Conservation (phyloP, 2,329 filamentous ascomycete genomes). For the Penicillium sp. region DNA sequence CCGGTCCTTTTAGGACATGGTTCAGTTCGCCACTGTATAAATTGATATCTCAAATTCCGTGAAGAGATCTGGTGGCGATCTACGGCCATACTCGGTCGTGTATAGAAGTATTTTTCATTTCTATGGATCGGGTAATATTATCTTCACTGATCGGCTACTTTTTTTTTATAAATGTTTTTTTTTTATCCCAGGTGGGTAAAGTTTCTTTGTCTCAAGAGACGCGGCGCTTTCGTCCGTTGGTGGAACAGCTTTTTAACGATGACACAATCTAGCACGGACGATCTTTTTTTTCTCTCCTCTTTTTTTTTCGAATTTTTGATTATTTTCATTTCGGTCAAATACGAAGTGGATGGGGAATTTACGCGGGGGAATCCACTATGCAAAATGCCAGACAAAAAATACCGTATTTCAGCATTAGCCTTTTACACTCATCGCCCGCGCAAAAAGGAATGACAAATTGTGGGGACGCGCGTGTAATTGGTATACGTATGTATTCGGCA, state of each 20-base stretch:
- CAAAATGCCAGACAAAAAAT: constrained; percentile 1
- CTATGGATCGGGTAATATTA: constrained; percentile 13
- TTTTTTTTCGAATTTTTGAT: not conserved
- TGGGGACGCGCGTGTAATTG: constrained; percentile 11
- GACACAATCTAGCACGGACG: constrained; percentile 15
- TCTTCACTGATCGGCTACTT: constrained; percentile 5
- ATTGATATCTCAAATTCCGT: constrained; percentile 15
- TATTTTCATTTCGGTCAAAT: constrained; percentile 6
- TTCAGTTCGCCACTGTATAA: constrained; percentile 17
- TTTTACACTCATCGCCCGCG: constrained; percentile 3
- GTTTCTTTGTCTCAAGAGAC: constrained; percentile 16
- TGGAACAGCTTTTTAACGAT: constrained; percentile 5
- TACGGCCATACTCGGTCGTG: constrained; percentile 2
- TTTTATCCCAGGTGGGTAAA: not conserved
- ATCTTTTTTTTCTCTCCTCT: constrained; percentile 11
- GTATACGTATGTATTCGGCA: not conserved
- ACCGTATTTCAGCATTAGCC: constrained; percentile 10
- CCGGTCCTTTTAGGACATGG: not conserved
- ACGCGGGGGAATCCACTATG: constrained; percentile 10
- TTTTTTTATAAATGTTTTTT: not conserved
- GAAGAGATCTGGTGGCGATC: constrained; percentile 18
- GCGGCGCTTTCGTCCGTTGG: constrained; percentile 12
- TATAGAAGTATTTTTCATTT: not conserved
- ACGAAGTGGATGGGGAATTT: constrained; percentile 5
- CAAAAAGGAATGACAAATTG: constrained; percentile 18